A percentile compares a stretch with the other conserved stretches of the same genome.
Conservation (phyloP, 495 filamentous ascomycete genomes). For the Daldinia bambusicola region DNA sequence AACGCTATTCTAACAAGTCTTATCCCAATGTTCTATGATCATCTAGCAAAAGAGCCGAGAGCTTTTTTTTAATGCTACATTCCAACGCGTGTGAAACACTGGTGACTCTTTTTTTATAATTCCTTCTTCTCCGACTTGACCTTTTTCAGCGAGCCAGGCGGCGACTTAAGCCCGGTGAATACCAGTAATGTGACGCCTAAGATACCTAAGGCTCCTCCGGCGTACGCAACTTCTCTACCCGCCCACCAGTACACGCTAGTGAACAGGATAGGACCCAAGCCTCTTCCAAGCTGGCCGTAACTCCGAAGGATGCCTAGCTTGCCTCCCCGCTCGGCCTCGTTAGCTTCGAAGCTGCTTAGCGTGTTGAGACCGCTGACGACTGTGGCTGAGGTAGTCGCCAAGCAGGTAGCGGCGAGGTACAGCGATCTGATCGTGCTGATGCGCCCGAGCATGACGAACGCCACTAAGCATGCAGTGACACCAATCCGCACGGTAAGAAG, state of each 20-base stretch:
- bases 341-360: conserved; percentile 87
- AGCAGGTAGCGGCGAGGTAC: conserved; percentile 80
- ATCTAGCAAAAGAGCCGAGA: not conserved
- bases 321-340: conserved; percentile 79
- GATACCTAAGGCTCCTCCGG: conserved; percentile 82
- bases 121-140: conserved; percentile 49
- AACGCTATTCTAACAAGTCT: not conserved
- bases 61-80: not conserved
- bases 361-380: conserved; percentile 95
- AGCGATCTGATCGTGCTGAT: conserved; percentile 72
- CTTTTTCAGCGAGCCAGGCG: conserved; percentile 51
- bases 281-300: conserved; percentile 84
- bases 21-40: not conserved
- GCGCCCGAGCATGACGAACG: conserved; percentile 82
- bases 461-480: conserved; percentile 76
- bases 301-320: conserved; percentile 88
- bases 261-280: conserved; percentile 87
- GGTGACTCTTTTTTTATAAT: conserved; percentile 41
- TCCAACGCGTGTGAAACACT: not conserved
- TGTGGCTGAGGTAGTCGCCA: conserved; percentile 90
- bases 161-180: conserved; percentile 71
- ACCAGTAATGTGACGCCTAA: conserved; percentile 74
- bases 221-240: conserved; percentile 85
- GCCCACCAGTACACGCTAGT: conserved; percentile 99
- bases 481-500: conserved; percentile 81